Conservation (phyloP, 257 asterid genomes). For the Capsicum chinense region DNA sequence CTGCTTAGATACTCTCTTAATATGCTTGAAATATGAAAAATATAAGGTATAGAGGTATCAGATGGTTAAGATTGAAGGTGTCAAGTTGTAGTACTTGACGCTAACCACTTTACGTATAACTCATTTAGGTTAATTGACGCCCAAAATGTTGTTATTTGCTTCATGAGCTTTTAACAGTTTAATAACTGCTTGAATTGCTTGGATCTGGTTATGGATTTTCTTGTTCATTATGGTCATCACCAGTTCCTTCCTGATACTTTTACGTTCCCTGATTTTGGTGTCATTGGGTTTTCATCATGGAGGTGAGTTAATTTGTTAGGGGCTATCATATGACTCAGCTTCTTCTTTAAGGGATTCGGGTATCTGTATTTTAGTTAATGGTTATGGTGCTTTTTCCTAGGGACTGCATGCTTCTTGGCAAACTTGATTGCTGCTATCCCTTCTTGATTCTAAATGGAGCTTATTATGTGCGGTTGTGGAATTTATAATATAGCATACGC, state of each 20-base stretch:
- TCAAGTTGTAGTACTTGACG: neutral
- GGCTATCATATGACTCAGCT: constrained; percentile 5
- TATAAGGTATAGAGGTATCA: neutral
- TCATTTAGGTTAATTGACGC: neutral
- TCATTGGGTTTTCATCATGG: neutral
- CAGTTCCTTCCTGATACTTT: neutral
- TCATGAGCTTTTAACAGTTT: neutral
- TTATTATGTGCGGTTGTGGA: neutral
- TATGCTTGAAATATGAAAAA: neutral
- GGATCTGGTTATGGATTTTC: constrained; percentile 17
- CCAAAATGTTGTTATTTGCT: neutral
- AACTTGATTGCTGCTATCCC: constrained; percentile 4
- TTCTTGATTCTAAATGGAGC: neutral
- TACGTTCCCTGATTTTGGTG: neutral
- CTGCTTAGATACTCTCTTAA: neutral
- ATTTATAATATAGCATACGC: neutral
- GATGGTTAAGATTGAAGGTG: neutral
- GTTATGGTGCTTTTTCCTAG: neutral
- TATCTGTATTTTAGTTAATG: neutral
- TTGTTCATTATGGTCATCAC: constrained; percentile 8
- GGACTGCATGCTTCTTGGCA: constrained; percentile 17
- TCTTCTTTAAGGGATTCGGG: neutral
- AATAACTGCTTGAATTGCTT: neutral
- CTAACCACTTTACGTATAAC: neutral
- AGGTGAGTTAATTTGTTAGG: constrained; percentile 3